These are phyloP conservation scores for Penicillium crystallinum DNA, from an alignment of 495 filamentous ascomycete genomes.

Conservation along the genomic window DNA sequence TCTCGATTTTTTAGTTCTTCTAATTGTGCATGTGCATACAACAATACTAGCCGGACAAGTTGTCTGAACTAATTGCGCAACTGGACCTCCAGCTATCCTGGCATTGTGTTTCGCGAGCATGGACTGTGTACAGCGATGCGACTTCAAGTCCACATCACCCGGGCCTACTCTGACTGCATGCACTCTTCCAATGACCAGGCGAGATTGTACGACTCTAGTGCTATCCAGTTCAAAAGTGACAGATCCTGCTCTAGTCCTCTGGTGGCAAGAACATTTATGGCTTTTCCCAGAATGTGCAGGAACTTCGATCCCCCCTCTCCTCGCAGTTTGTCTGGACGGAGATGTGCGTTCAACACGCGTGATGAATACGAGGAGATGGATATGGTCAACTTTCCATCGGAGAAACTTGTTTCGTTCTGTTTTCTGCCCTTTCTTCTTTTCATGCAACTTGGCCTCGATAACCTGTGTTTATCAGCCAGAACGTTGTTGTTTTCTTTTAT, in stretches of 20 bases:
- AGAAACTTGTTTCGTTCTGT: conserved; percentile 2
- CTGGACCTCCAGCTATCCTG: neutral
- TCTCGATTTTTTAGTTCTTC: conserved; percentile 6
- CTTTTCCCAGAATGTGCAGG: neutral
- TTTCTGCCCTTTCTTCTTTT: conserved; percentile 8
- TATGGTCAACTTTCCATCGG: neutral
- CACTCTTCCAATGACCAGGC: conserved; percentile 1
- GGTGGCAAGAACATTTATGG: neutral
- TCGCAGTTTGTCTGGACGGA: neutral
- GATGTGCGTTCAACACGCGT: conserved; percentile 24
- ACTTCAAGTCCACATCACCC: neutral
- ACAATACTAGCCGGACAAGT: neutral
- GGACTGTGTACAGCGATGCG: neutral
- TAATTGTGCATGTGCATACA: conserved; percentile 5
- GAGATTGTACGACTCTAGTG: conserved; percentile 4
- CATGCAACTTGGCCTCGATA: conserved; percentile 1
- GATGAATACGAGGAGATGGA: neutral
- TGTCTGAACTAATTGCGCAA: neutral
- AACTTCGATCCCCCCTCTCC: neutral
- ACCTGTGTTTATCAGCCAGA: neutral
- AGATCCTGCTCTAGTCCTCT: neutral
- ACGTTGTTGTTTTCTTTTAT: neutral
- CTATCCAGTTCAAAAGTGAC: neutral
- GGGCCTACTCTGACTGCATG: neutral
- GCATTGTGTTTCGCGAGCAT: neutral